Evolutionary conservation across 164 flowering plant genomes (phyloP), one percentile per base, ranked within the genome.

Genomic region (Vitis labrusca): DNA sequence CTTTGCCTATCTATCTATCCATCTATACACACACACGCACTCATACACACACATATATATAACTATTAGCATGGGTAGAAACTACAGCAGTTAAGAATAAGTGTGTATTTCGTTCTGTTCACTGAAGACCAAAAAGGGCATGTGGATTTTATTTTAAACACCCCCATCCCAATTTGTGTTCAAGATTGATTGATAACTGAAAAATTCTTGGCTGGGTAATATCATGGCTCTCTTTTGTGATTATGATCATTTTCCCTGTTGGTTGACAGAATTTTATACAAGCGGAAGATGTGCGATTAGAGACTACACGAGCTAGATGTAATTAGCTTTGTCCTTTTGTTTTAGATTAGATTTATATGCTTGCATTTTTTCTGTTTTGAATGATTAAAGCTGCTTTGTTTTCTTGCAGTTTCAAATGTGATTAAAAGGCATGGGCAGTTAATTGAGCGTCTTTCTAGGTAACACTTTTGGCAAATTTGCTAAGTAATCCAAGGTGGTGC

Each of bases 391-490:
- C 30, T 78, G 65, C 29, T 52, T 66, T 67, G 9, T 15, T 77
- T 64, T 23, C 29, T 81, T 44, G 64, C 87, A 95, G 99, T 91
- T 77, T 62, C 87, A 63, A 88, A 81, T 80, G 82, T 93, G n/a
- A 81, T 91, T 59, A 91, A 85, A 81, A 86, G 97, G 81, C 99
- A 95, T 70, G 88, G 77, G 17, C 89, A 83, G 54, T 71, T 95
- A 66, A 76, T 89, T 32, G 97, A 93, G 71, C 94, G 97, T 29
- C 90, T 95, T 68, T 86, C 98, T 29, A 89, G 99, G 99, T 95
- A 85, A 29, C 13, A 5, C 16, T 68, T 54, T 63, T 58, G 63
- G 27, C 27, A 47, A 14, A 4, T 16, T 37, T 49, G 19, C 51
- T 69, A 5, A 60, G 30, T 52, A 53, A 53, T 53, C n/a, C n/a